Percentiles rank a stretch among this genome's conserved stretches.
These are phyloP conservation scores for Gastrolobium villosum DNA, from an alignment of 306 rosid genomes.

Conservation along the genomic window DNA sequence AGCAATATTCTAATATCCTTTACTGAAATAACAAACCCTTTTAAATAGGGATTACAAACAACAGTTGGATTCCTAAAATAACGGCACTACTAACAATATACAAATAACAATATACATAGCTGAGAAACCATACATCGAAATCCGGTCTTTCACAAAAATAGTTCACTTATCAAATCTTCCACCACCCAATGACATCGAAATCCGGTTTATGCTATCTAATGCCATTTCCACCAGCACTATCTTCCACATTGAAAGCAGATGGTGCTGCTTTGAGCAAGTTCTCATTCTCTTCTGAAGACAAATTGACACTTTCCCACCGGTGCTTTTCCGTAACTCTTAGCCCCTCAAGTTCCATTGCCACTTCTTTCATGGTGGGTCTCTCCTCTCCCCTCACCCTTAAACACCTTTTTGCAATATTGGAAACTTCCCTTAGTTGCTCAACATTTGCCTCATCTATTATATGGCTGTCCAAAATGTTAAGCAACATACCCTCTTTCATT, in stretches of 20 bases:
- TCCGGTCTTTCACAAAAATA: too few relatives aligned
- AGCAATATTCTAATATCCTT: too few relatives aligned
- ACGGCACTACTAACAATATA: too few relatives aligned
- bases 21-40: too few relatives aligned
- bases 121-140: too few relatives aligned
- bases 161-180: conserved; percentile 27
- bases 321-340: conserved; percentile 34
- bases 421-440: conserved; percentile 55
- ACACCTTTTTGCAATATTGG: conserved; percentile 51
- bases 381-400: conserved; percentile 58
- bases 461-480: conserved; percentile 50
- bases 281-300: conserved; percentile 24
- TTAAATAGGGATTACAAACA: too few relatives aligned
- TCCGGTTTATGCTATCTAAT: conserved; percentile 6
- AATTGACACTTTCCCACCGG: conserved; percentile 13
- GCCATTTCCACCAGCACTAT: neutral
- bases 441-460: conserved; percentile 36
- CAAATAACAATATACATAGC: too few relatives aligned
- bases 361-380: conserved; percentile 70
- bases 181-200: conserved; percentile 18
- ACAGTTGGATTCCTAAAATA: too few relatives aligned
- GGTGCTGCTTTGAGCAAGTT: conserved; percentile 7
- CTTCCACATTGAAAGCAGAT: neutral
- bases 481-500: conserved; percentile 48
- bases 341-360: conserved; percentile 60